phyloP scores from a whole-genome alignment of 495 filamentous ascomycete species.

The Podospora fimiseda region DNA sequence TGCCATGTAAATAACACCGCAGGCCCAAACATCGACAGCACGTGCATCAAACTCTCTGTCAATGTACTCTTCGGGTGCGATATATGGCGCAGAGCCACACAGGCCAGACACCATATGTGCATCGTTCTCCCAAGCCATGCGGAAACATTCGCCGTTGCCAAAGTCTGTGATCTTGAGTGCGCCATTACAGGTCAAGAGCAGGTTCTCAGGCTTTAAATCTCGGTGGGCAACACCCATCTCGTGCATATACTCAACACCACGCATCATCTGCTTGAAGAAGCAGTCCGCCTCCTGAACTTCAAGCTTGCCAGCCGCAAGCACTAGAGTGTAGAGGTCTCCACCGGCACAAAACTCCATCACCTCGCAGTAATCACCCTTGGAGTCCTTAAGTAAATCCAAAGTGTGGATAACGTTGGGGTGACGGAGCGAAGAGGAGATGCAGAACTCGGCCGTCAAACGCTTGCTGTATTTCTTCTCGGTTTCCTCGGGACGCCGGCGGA shows the following conservation, averaged over 20 bases:
- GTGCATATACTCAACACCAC: constrained; percentile 98
- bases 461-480: constrained; percentile 97
- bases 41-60: constrained; percentile 94
- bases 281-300: constrained; percentile 94
- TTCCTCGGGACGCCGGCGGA: constrained; percentile 88
- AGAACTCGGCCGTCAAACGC: constrained; percentile 96
- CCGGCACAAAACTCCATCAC: constrained; percentile 99
- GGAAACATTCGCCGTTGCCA: constrained; percentile 98
- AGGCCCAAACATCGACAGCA: constrained; percentile 96
- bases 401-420: constrained; percentile 99
- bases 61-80: constrained; percentile 92
- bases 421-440: constrained; percentile 91
- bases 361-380: constrained; percentile 98
- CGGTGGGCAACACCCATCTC: constrained; percentile 99
- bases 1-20: constrained; percentile 98
- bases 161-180: constrained; percentile 99
- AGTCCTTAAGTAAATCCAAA: constrained; percentile 86
- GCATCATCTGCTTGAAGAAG: constrained; percentile 99
- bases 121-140: constrained; percentile 98
- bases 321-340: constrained; percentile 91
- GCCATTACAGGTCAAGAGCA: constrained; percentile 87
- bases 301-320: constrained; percentile 86
- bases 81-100: constrained; percentile 94
- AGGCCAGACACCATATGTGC: constrained; percentile 96
- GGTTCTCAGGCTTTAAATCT: constrained; percentile 95